A percentile compares a stretch with the other conserved stretches of the same genome.
Evolutionary conservation across 768 basidiomycete genomes (phyloP).

Genomic region (Tricholoma matsutake): DNA sequence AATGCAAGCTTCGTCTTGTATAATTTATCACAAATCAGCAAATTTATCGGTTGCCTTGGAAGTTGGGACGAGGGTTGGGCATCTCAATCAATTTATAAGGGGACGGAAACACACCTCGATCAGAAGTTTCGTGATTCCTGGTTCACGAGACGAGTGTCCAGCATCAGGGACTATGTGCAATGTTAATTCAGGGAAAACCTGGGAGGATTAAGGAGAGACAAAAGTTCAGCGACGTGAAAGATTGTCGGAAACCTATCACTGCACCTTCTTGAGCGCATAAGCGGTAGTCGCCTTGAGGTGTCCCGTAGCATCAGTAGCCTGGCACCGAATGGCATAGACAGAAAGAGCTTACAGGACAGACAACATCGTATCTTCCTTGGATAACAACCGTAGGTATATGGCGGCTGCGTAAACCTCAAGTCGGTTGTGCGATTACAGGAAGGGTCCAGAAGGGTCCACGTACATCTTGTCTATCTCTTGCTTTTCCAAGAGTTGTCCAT

Average conservation of each 20-base stretch:
- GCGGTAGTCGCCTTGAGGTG: constrained; percentile 69
- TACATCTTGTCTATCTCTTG: constrained; percentile 90
- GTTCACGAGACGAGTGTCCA: constrained; percentile 81
- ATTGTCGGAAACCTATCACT: background rate
- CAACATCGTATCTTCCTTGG: constrained; percentile 86
- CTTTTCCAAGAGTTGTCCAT: constrained; percentile 80
- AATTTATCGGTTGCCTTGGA: constrained; percentile 46
- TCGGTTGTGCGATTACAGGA: background rate
- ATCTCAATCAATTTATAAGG: background rate
- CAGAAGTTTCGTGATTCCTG: constrained; percentile 63
- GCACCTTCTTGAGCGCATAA: constrained; percentile 69
- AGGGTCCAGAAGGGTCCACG: constrained; percentile 15
- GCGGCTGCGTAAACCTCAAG: constrained; percentile 45
- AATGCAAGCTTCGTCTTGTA: background rate
- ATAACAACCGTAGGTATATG: constrained; percentile 82
- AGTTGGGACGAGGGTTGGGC: background rate
- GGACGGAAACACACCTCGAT: constrained; percentile 53
- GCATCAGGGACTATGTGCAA: constrained; percentile 80
- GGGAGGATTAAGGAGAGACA: background rate
- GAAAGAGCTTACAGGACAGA: constrained; percentile 66
- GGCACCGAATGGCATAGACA: background rate
- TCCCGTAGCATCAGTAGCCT: background rate
- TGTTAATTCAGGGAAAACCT: constrained; percentile 77
- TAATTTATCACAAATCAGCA: constrained; percentile 22
- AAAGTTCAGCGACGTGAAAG: background rate